phyloP scores from a whole-genome alignment of 176 grass and related monocot species.

The Poa annua region DNA sequence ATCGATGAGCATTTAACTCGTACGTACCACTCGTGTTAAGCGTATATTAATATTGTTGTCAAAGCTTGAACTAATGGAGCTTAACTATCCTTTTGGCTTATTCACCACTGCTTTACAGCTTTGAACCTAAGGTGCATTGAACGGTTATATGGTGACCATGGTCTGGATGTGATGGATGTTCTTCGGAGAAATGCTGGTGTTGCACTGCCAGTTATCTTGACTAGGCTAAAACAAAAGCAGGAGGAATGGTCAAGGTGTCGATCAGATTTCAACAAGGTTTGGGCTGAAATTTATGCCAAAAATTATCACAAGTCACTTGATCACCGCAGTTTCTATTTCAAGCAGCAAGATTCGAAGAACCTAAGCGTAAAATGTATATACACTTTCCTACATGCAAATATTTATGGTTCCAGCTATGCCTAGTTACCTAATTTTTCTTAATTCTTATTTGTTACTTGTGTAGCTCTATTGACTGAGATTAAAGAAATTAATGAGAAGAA shows the following conservation, averaged over 20 bases:
- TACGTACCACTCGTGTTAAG: slow-evolving; percentile 51
- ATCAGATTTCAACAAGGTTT: slow-evolving; percentile 96
- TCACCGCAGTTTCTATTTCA: slow-evolving; percentile 99
- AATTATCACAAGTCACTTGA: slow-evolving; percentile 99
- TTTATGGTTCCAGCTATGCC: slow-evolving; percentile 33
- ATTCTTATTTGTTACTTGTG: slow-evolving; percentile 48
- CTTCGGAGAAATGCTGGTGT: slow-evolving; percentile 80
- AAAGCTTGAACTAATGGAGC: slow-evolving; percentile 17
- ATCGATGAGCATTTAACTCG: slow-evolving; percentile 82
- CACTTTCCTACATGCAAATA: slow-evolving; percentile 25
- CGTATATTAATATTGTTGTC: slow-evolving; percentile 8
- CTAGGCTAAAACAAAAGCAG: slow-evolving; percentile 89
- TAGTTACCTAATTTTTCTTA: slow-evolving; percentile 38
- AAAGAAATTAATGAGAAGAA: slow-evolving; percentile 99
- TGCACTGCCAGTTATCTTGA: slow-evolving; percentile 83
- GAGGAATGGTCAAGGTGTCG: slow-evolving; percentile 93
- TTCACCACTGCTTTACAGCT: slow-evolving; percentile 46
- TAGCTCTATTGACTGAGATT: slow-evolving; percentile 95
- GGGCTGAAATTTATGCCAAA: slow-evolving; percentile 97
- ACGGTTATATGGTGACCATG: slow-evolving; percentile 92
- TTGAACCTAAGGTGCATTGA: slow-evolving; percentile 93
- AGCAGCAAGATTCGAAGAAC: slow-evolving; percentile 98
- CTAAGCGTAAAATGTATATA: slow-evolving; percentile 87
- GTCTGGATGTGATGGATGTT: slow-evolving; percentile 94
- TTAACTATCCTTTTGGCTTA: slow-evolving; percentile 39